Base-by-base conservation (phyloP, 2,329 filamentous ascomycete genomes). In the Aureobasidium musti region DNA sequence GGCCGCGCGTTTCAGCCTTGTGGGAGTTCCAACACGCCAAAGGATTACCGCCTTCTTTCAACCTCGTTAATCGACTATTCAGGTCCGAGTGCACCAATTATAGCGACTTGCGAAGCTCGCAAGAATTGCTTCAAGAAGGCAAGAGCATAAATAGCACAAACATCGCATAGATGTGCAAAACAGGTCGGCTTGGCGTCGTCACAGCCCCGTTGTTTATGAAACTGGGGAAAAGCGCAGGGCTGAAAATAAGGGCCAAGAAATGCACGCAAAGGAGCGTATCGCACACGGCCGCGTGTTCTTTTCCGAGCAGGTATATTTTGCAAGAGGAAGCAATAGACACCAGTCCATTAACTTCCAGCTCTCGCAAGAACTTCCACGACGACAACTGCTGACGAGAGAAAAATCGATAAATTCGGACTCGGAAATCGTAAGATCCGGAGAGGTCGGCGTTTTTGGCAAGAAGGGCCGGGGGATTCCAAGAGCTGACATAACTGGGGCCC, bases 391-490 rank as follows among this genome's bases (percentile, higher is more conserved):
- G 49, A 35, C 45, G 45, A 28, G 45, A 23, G 52, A 17, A 21
- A 37, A 17, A 35, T 10, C 28, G 21, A 14, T n/a, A 59, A 59
- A 26, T 17, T 47, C 56, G 39, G 56, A 47, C 4, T 35, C 56
- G 56, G 56, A 17, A 47, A 60, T 47, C n/a, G 41, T 47, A 47
- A 60, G 56, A 60, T 60, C 56, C 56, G 56, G 28, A 60, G 14
- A n/a, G 41, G 41, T 60, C 56, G 56, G 56, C 39, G 41, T n/a
- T 47, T 60, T 21, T 17, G 30, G 6, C n/a, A 35, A 35, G 10
- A 60, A 60, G 56, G 56, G 28, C 56, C 56, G 35, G 11, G 33
- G n/a, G 52, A n/a, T 33, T 52, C 21, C 21, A 19, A 56, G 37
- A 45, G 54, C 54, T 30, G 54, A 59, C 54, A 59, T 39, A 43